A percentile compares a stretch with the other conserved stretches of the same genome.
Conservation (phyloP, 306 rosid genomes). For the Prinsepia uniflora region DNA sequence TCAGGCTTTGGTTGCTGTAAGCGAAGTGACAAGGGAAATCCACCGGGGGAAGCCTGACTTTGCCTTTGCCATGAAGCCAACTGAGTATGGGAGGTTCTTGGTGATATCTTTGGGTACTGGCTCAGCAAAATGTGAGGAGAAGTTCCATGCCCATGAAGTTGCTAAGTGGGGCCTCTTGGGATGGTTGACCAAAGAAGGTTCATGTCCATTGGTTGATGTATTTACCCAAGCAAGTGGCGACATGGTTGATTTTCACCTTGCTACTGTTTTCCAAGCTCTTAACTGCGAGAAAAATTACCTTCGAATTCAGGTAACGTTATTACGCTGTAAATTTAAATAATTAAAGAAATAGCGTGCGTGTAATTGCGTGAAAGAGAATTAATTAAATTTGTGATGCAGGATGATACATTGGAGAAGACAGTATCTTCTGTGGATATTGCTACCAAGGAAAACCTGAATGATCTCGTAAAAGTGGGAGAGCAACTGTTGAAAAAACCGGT, state of each 20-base stretch:
- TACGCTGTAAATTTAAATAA: too few relatives aligned
- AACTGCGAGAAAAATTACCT: slow-evolving; percentile 22
- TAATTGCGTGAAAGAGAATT: neutral
- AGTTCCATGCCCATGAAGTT: slow-evolving; percentile 23
- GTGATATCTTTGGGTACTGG: slow-evolving; percentile 42
- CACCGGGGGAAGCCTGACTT: slow-evolving; percentile 25
- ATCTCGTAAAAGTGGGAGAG: slow-evolving; percentile 33
- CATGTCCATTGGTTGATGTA: slow-evolving; percentile 25
- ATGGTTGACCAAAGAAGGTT: slow-evolving; percentile 25
- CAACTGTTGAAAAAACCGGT: slow-evolving; percentile 28
- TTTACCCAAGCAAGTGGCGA: slow-evolving; percentile 31
- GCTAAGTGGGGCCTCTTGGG: slow-evolving; percentile 38
- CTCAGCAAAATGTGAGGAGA: slow-evolving; percentile 23
- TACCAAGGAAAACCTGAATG: slow-evolving; percentile 26
- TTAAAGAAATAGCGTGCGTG: too few relatives aligned
- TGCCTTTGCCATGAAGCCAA: slow-evolving; percentile 13
- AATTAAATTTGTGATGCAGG: neutral
- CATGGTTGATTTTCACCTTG: slow-evolving; percentile 28
- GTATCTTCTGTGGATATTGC: slow-evolving; percentile 30
- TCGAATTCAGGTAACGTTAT: slow-evolving; percentile 22
- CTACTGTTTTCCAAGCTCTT: slow-evolving; percentile 32
- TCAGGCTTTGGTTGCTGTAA: slow-evolving; percentile 35
- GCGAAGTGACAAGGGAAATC: slow-evolving; percentile 29
- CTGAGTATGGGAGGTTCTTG: slow-evolving; percentile 26
- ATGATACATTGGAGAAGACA: slow-evolving; percentile 8